These are phyloP conservation scores for Trichoderma erinaceum DNA, from an alignment of 495 filamentous ascomycete species.

Conservation along the genomic window DNA sequence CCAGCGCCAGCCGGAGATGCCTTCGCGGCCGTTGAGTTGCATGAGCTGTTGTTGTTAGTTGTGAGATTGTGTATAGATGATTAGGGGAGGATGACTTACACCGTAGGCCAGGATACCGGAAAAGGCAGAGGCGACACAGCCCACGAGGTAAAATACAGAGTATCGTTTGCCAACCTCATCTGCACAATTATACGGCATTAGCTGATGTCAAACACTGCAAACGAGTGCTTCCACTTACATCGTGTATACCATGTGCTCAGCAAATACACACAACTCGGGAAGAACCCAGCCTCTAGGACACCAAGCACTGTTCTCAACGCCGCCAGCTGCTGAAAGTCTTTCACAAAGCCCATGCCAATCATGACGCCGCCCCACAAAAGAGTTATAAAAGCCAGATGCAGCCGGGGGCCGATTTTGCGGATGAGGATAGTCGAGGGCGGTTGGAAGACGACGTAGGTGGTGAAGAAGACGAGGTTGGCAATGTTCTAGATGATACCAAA, in stretches of 20 bases:
- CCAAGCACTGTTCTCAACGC: slow-evolving; percentile 54
- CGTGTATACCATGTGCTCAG: slow-evolving; percentile 60
- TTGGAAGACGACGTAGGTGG: slow-evolving; percentile 59
- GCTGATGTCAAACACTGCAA: background rate
- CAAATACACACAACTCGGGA: slow-evolving; percentile 57
- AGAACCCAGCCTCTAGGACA: slow-evolving; percentile 61
- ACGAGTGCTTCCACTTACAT: slow-evolving; percentile 29
- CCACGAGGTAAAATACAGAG: slow-evolving; percentile 58
- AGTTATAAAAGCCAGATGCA: slow-evolving; percentile 49
- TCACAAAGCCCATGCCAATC: slow-evolving; percentile 59
- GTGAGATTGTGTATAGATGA: background rate
- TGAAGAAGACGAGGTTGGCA: slow-evolving; percentile 54
- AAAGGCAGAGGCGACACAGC: slow-evolving; percentile 55
- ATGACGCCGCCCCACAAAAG: slow-evolving; percentile 43
- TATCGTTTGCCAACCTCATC: slow-evolving; percentile 60
- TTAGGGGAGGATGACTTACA: slow-evolving; percentile 20
- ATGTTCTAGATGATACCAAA: background rate
- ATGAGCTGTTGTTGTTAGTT: slow-evolving; percentile 35
- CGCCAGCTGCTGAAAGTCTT: slow-evolving; percentile 44
- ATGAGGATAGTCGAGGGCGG: slow-evolving; percentile 51
- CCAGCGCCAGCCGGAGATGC: slow-evolving; percentile 56
- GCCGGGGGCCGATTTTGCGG: slow-evolving; percentile 55
- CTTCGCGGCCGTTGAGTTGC: slow-evolving; percentile 46
- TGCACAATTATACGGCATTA: slow-evolving; percentile 18
- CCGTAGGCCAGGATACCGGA: slow-evolving; percentile 60